Evolutionary conservation across 2,329 filamentous ascomycete species (phyloP), one percentile per base, ranked within the genome.

Genomic region (Xylariaceae sp.): DNA sequence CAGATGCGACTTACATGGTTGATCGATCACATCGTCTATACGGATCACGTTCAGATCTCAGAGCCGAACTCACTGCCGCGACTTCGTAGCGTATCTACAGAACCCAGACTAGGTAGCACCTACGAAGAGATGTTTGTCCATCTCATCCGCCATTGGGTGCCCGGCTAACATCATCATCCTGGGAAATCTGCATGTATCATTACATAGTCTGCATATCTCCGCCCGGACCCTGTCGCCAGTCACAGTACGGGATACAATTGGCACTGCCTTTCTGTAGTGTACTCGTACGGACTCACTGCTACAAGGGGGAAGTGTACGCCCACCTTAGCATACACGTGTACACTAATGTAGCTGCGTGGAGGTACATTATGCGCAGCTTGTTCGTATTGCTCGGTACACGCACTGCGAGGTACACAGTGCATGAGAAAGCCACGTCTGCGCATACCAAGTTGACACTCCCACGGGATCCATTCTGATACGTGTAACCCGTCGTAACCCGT

Each of bases 371-470:
- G 37, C 37, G 11, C 37, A 45, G 11, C 11, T 45, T 45, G 5
- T 45, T 45, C 42, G 42, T 45, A 45, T 45, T 45, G 42, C 42
- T 4, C 11, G 42, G 42, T 15, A 45, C 42, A n/a, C n/a, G 37
- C 37, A 42, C 37, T 42, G n/a, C 13, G 37, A 23, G n/a, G 18
- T 42, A 18, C 18, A 59, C 57, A 57, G 60, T 59, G 54, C 15
- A 52, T 45, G n/a, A 44, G 7, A 3, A 42, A 42, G 37, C 37
- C 37, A 42, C 37, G 37, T 42, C 37, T 9, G 37, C 11, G 37
- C 9, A 42, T 42, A 10, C 37, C 37, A 42, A 50, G 1, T 4
- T 8, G 35, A 15, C 30, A 51, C 58, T 60, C 59, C 53, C 51
- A 47, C 11, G 42, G 42, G 42, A 45, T n/a, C 42, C 42, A 45